These are phyloP conservation scores for Xylaria nigripes DNA, from an alignment of 495 filamentous ascomycete species.

Conservation along the genomic window DNA sequence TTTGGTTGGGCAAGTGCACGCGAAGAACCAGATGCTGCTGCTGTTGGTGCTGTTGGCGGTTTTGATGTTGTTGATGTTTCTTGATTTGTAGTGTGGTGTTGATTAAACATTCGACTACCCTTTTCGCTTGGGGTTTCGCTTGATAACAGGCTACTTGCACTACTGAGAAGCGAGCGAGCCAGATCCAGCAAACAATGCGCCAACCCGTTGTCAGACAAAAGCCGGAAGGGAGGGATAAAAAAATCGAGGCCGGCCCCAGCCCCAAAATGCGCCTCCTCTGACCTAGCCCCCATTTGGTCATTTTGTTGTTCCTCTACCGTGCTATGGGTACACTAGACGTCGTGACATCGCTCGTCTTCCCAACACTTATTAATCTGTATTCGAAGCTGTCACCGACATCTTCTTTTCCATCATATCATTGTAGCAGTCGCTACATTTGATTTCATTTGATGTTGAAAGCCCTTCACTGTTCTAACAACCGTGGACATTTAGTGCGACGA, in stretches of 20 bases:
- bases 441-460: neutral
- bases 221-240: neutral
- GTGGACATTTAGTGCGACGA: conserved; percentile 74
- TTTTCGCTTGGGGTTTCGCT: conserved; percentile 20
- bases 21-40: neutral
- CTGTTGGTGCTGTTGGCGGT: too few relatives aligned
- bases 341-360: neutral
- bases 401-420: neutral
- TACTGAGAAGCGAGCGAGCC: conserved; percentile 31
- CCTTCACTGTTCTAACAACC: neutral
- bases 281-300: conserved; percentile 10
- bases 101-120: conserved; percentile 10
- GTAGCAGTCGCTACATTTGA: neutral
- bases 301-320: conserved; percentile 5
- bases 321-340: neutral
- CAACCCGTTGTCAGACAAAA: conserved; percentile 13
- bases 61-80: too few relatives aligned
- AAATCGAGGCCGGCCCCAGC: neutral
- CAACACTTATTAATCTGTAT: neutral
- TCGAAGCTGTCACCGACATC: conserved; percentile 3
- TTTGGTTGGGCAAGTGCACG: conserved; percentile 12
- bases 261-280: conserved; percentile 7
- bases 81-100: conserved; percentile 8
- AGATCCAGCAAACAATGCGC: conserved; percentile 10
- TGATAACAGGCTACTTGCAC: conserved; percentile 18